phyloP scores from a whole-genome alignment of 495 filamentous ascomycete species.

The Neurospora sublineolata region DNA sequence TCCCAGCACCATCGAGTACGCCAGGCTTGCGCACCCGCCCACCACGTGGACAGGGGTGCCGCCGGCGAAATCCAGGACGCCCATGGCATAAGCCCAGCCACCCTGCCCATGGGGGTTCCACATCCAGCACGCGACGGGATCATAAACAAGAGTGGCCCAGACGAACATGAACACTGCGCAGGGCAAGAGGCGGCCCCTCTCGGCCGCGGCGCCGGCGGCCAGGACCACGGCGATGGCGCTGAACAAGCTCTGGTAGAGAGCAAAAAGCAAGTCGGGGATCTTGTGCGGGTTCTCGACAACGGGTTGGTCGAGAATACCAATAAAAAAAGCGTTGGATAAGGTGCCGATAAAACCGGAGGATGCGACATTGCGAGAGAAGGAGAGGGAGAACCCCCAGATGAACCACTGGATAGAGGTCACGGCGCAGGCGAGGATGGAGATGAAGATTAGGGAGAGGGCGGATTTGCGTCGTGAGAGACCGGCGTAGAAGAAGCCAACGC shows the following conservation, averaged over 20 bases:
- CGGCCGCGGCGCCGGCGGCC: constrained; percentile 81
- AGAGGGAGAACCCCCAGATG: constrained; percentile 92
- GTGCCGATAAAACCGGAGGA: constrained; percentile 59
- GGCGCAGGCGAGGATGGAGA: constrained; percentile 83
- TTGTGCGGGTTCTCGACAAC: constrained; percentile 55
- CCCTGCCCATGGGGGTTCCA: constrained; percentile 54
- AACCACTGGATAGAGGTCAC: constrained; percentile 95
- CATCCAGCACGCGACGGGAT: constrained; percentile 93
- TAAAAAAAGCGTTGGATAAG: constrained; percentile 75
- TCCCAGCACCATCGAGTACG: constrained; percentile 79
- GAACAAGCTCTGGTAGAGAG: constrained; percentile 95
- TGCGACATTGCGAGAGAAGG: constrained; percentile 80
- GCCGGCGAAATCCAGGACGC: constrained; percentile 86
- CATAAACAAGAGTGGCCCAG: constrained; percentile 91
- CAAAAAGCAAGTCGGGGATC: constrained; percentile 85
- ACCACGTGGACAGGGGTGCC: constrained; percentile 91
- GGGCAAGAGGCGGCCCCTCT: constrained; percentile 87
- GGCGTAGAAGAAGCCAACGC: constrained; percentile 97
- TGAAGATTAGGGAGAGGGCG: constrained; percentile 86
- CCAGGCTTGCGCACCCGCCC: constrained; percentile 75
- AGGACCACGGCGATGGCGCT: constrained; percentile 86
- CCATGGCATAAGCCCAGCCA: constrained; percentile 73
- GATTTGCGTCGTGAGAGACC: constrained; percentile 90
- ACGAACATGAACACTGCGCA: constrained; percentile 93
- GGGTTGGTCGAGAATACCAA: constrained; percentile 60